phyloP scores from a whole-genome alignment of 306 rosid genomes.

The Heteromeles arbutifolia region DNA sequence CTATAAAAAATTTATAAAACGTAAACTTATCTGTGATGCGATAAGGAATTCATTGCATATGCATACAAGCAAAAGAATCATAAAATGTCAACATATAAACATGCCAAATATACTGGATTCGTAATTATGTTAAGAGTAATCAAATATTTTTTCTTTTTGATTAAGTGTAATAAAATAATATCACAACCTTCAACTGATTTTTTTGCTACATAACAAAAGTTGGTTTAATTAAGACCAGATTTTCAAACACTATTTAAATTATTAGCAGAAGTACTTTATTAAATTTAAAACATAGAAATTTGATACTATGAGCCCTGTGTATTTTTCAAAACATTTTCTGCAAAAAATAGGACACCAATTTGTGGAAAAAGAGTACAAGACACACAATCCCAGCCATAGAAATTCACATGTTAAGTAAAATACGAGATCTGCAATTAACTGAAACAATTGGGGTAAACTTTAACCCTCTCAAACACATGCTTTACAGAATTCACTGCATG shows the following conservation, averaged over 20 bases:
- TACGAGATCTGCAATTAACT: neutral
- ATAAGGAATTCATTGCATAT: neutral
- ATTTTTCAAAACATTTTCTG: neutral
- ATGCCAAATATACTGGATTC: too few species aligned
- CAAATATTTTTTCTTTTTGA: too few species aligned
- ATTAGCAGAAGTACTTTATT: neutral
- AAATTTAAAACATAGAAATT: neutral
- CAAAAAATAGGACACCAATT: neutral
- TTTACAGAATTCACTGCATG: neutral
- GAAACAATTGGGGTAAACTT: neutral
- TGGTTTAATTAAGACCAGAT: neutral
- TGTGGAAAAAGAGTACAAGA: neutral
- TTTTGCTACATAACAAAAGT: too few species aligned
- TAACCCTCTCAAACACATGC: neutral
- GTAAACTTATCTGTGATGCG: neutral
- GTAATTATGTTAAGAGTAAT: too few species aligned
- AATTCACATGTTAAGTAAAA: neutral
- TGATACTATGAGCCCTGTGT: neutral
- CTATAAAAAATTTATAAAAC: neutral
- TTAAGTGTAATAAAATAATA: too few species aligned
- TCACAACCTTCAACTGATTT: too few species aligned
- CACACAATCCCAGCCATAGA: neutral
- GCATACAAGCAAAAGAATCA: neutral
- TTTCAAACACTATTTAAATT: neutral
- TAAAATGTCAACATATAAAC: neutral